phyloP scores from a whole-genome alignment of 495 filamentous ascomycete genomes.

The Staphylotrichum longicolle region DNA sequence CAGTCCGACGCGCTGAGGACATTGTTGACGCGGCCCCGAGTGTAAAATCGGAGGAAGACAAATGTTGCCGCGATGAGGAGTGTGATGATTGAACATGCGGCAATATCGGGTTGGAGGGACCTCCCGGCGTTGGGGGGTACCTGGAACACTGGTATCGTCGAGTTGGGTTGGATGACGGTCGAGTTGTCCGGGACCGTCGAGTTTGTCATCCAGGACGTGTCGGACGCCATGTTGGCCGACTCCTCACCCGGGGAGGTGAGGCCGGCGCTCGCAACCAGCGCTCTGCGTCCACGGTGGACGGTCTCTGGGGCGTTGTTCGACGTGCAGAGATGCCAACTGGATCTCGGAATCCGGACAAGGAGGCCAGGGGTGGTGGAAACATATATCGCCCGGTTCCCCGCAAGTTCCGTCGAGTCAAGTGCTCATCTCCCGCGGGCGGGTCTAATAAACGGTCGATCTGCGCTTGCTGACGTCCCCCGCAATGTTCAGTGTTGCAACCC shows the following conservation, averaged over 20 bases:
- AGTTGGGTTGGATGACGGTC: slow-evolving; percentile 15
- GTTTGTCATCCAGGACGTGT: slow-evolving; percentile 10
- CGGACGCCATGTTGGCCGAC: slow-evolving; percentile 4
- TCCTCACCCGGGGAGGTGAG: slow-evolving; percentile 6
- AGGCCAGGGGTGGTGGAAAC: neutral
- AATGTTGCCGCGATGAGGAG: slow-evolving; percentile 29
- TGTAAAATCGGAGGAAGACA: slow-evolving; percentile 35
- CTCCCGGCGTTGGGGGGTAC: slow-evolving; percentile 24
- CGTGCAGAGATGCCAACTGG: too few species aligned
- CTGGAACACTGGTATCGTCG: slow-evolving; percentile 13
- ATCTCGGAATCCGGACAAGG: neutral
- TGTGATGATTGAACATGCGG: slow-evolving; percentile 30
- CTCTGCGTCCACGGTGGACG: neutral
- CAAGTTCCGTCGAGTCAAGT: neutral
- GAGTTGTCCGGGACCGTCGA: slow-evolving; percentile 16
- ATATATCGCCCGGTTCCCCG: slow-evolving; percentile 14
- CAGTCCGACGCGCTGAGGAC: slow-evolving; percentile 31
- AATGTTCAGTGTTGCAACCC: neutral
- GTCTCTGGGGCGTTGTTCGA: neutral
- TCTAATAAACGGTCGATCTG: neutral
- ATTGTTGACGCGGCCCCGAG: slow-evolving; percentile 27
- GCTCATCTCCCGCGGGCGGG: slow-evolving; percentile 2
- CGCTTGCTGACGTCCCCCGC: neutral
- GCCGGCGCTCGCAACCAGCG: neutral
- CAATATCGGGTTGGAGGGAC: slow-evolving; percentile 31